phyloP scores from a whole-genome alignment of 2,329 filamentous ascomycete species.

The Apiospora pterosperma region DNA sequence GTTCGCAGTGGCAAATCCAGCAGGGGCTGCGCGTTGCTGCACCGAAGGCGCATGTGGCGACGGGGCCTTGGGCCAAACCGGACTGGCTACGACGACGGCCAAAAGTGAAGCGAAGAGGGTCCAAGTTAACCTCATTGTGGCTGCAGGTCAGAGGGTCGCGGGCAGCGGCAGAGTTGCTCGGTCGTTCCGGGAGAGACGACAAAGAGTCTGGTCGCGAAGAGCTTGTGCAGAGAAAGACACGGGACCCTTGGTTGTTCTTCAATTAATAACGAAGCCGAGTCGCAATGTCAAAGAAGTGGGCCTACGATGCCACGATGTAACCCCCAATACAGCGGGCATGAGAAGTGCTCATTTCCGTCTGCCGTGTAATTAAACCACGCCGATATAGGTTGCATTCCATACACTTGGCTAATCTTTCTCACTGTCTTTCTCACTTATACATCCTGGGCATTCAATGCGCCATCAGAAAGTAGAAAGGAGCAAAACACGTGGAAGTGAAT shows the following conservation, averaged over 20 bases:
- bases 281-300: not conserved
- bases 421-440: no score
- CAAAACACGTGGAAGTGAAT: no score
- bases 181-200: no score
- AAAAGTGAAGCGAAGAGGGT: not conserved
- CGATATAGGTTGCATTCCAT: not conserved
- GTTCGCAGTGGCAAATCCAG: conserved; percentile 17
- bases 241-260: not conserved
- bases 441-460: no score
- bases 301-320: not conserved
- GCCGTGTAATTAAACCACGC: not conserved
- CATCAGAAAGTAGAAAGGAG: no score
- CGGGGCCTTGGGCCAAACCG: not conserved
- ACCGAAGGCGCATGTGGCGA: not conserved
- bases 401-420: not conserved
- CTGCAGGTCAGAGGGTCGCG: not conserved
- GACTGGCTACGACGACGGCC: not conserved
- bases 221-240: not conserved
- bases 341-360: not conserved
- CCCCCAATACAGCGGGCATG: not conserved
- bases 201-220: not conserved
- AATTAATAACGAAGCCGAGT: not conserved
- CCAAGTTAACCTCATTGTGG: not conserved
- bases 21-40: not conserved
- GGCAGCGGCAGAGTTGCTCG: not conserved